Base-by-base conservation (phyloP, 2,329 filamentous ascomycete species). In the Fusarium fujikuroi region DNA sequence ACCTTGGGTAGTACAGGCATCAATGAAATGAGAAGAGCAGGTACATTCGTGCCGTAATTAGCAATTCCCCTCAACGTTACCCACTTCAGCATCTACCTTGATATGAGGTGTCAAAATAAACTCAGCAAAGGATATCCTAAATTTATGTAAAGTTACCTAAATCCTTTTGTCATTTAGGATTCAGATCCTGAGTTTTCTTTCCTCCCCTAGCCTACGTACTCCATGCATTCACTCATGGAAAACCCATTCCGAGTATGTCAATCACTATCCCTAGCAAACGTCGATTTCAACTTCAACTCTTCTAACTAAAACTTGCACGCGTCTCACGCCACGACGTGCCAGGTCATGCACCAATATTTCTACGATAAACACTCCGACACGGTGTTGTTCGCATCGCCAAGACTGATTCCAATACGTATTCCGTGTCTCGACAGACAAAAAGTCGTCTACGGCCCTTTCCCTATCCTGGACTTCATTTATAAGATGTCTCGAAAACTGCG, bases 311-410 rank as follows among this genome's bases (percentile, higher is more conserved):
- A 66, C 66, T 68, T 64, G 52, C 62, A 74, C 47, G 52, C 66
- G 54, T 64, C 39, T 47, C 64, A 43, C 42, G 57, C 58, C 58
- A 64, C 34, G 44, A 43, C 63, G 66, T 50, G 63, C 60, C 63
- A 74, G 60, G 67, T 40, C 60, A 72, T 61, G 63, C 61, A 60
- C 63, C 57, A 65, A 59, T 42, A 70, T 65, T 57, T 49, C 44
- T 37, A 59, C 42, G 49, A 62, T 40, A 30, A 62, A 60, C 59
- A 50, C 40, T 69, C 23, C 58, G 52, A 46, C 58, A 36, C 44
- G 49, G 34, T 40, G 39, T 70, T 67, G 66, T 37, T 61, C 47
- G 47, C 60, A 63, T 59, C 60, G 70, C 66, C 47, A 66, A 73
- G 57, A 42, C 56, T 40, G 19, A 40, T 47, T 32, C 15, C 34